phyloP scores from a whole-genome alignment of 768 basidiomycete species.

The Mycena rosella region DNA sequence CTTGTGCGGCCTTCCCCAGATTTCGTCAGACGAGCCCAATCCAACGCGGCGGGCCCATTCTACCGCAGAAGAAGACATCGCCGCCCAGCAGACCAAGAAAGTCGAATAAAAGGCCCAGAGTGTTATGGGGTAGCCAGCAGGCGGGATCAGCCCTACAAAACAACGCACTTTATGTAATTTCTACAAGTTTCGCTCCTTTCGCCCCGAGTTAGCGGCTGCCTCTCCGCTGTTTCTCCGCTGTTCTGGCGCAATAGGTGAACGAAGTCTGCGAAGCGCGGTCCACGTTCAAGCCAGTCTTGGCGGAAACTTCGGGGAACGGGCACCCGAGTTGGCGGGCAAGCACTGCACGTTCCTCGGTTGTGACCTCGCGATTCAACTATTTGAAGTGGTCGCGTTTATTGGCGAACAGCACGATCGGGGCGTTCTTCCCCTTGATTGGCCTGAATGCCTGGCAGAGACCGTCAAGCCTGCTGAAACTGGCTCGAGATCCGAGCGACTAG shows the following conservation, averaged over 20 bases:
- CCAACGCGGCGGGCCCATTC: too few species aligned
- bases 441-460: neutral
- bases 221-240: too few species aligned
- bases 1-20: too few species aligned
- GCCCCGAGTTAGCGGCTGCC: too few species aligned
- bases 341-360: neutral
- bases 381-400: neutral
- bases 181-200: too few species aligned
- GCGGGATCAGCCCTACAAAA: too few species aligned
- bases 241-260: neutral
- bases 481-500: neutral
- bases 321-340: neutral
- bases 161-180: too few species aligned
- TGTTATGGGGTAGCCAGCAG: too few species aligned
- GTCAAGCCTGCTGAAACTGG: neutral
- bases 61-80: too few species aligned
- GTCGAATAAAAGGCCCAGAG: too few species aligned
- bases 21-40: too few species aligned
- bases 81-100: too few species aligned
- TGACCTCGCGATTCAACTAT: neutral
- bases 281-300: neutral
- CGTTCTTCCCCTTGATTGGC: neutral
- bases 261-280: neutral
- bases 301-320: neutral
- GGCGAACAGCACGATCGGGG: neutral